Conservation (phyloP, 164 flowering plant species). For the grape (Vitis vinifera) region DNA sequence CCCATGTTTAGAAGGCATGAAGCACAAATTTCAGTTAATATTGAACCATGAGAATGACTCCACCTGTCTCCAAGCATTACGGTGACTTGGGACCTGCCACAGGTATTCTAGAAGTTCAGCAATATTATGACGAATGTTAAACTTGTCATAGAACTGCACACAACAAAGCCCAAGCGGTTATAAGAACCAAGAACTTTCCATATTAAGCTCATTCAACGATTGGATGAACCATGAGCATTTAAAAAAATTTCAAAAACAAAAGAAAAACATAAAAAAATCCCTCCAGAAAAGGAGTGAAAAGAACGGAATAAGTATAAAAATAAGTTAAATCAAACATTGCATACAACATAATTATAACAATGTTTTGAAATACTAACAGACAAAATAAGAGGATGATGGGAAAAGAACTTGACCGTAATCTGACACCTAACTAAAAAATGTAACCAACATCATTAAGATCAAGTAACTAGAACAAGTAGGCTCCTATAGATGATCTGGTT, state of each 20-base stretch:
- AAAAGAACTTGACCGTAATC: too few relatives aligned
- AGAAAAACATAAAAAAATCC: not conserved
- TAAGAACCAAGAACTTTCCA: not conserved
- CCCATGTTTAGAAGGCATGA: not conserved
- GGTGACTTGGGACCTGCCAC: slow-evolving; percentile 98
- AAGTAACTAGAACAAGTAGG: too few relatives aligned
- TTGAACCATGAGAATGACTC: not conserved
- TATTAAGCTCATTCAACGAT: not conserved
- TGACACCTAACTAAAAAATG: too few relatives aligned
- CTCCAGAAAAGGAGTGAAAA: not conserved
- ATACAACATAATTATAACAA: slow-evolving; percentile 3
- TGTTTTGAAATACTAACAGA: not conserved
- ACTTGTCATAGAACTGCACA: slow-evolving; percentile 96
- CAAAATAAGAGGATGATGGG: not conserved
- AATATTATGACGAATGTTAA: slow-evolving; percentile 96
- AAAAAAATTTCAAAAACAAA: not conserved
- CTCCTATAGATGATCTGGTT: too few relatives aligned
- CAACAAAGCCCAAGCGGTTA: not conserved
- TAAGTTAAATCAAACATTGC: not conserved
- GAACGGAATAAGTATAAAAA: not conserved
- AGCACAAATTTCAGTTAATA: not conserved
- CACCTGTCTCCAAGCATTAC: slow-evolving; percentile 93
- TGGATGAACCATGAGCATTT: not conserved
- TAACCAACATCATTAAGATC: too few relatives aligned
- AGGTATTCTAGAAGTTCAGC: slow-evolving; percentile 99